A percentile compares a stretch with the other conserved stretches of the same genome.
Evolutionary conservation across 805 yeast species (phyloP).

Genomic region (Vanderwaltozyma polyspora): DNA sequence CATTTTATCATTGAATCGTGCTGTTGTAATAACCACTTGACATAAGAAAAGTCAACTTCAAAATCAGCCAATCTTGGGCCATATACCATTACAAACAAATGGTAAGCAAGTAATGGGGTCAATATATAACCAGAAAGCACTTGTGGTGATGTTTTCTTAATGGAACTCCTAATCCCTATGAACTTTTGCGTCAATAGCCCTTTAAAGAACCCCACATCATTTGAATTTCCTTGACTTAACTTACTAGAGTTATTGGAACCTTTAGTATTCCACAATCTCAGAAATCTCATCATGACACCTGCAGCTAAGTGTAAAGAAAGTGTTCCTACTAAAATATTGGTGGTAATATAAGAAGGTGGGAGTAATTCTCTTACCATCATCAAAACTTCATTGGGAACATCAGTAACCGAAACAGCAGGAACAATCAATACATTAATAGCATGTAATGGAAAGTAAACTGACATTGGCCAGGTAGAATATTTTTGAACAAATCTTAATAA

Average conservation of each 20-base stretch:
- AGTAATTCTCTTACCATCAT: constrained; percentile 19
- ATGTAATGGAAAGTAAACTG: constrained; percentile 17
- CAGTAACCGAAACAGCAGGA: constrained; percentile 12
- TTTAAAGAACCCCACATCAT: constrained; percentile 17
- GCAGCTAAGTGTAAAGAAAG: not conserved
- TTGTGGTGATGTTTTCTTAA: constrained; percentile 13
- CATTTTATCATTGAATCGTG: constrained; percentile 10
- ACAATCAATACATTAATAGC: constrained; percentile 15
- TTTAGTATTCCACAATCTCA: not conserved
- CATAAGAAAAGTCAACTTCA: constrained; percentile 15
- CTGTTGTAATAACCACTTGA: constrained; percentile 17
- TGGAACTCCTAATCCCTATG: constrained; percentile 13
- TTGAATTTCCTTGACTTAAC: constrained; percentile 11
- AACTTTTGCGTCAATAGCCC: too few relatives aligned
- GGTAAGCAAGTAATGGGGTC: constrained; percentile 13
- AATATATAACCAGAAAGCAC: constrained; percentile 15
- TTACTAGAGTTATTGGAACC: not conserved
- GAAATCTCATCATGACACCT: not conserved
- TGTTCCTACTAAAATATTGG: constrained; percentile 7
- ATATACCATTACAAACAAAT: constrained; percentile 13
- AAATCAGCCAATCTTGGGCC: constrained; percentile 4
- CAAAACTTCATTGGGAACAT: constrained; percentile 18
- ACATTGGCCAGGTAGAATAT: constrained; percentile 16
- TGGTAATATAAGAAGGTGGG: constrained; percentile 10
- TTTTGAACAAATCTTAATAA: constrained; percentile 13